Conservation (phyloP, 495 filamentous ascomycete species). For the Aspergillus bridgeri region DNA sequence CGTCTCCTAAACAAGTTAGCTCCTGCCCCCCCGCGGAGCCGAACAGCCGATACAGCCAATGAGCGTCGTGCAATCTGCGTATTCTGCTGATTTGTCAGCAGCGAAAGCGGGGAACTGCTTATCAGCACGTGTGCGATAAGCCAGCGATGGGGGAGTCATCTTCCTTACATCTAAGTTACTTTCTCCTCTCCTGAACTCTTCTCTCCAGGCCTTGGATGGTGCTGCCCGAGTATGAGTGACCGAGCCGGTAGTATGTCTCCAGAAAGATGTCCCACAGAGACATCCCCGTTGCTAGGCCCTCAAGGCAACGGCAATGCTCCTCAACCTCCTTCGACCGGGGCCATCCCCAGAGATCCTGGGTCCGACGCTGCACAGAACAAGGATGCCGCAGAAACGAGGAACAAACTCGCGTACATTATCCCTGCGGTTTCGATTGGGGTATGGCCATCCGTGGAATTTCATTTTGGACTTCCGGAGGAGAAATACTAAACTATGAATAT, state of each 20-base stretch:
- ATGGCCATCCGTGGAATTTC: conserved; percentile 13
- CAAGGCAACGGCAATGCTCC: conserved; percentile 23
- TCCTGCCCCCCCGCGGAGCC: too few species aligned
- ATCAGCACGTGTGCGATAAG: conserved; percentile 12
- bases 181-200: background rate
- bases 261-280: conserved; percentile 32
- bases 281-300: conserved; percentile 39
- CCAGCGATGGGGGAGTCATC: background rate
- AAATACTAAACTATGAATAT: background rate
- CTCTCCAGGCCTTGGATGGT: background rate
- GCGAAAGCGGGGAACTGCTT: conserved; percentile 11
- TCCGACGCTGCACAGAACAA: conserved; percentile 23
- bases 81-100: background rate
- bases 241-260: conserved; percentile 24
- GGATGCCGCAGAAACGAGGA: conserved; percentile 28
- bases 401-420: conserved; percentile 43
- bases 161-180: background rate
- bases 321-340: conserved; percentile 23
- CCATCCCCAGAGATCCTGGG: conserved; percentile 26
- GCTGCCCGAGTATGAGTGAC: conserved; percentile 9
- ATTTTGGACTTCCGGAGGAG: too few species aligned
- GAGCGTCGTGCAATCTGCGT: background rate
- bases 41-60: background rate
- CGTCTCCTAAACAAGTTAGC: background rate
- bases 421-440: conserved; percentile 53